Base-by-base conservation (phyloP, 2,329 filamentous ascomycete species). In the Didymella segeticola region DNA sequence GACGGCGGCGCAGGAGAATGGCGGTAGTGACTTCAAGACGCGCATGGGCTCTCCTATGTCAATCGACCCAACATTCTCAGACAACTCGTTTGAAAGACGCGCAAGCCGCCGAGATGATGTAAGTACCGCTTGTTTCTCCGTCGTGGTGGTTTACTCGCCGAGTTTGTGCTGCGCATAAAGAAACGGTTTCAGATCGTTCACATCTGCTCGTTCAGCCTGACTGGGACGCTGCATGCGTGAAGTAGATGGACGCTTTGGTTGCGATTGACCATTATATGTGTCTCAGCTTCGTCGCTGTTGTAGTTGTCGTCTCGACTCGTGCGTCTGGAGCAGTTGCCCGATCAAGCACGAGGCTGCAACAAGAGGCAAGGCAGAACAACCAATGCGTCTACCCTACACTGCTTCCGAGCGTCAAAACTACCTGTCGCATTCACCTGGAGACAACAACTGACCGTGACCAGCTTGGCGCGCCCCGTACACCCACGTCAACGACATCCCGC, bases 111-210 rank as follows among this genome's bases (percentile, higher is more conserved):
- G 56, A 57, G 57, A 64, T 57, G 67, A 68, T 56, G 71, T 73
- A 56, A 71, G 71, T 74, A 54, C 53, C 27, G 42, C 50, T 53
- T 61, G 56, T 62, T 63, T 71, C 55, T 47, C 43, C 47, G n/a
- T 39, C 47, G 33, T 51, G 33, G 41, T 36, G 45, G 29, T 62
- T 61, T 52, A 61, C 60, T 61, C 54, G 58, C 54, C 56, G 48
- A 60, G 42, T 23, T 52, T 23, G 12, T 54, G 34, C 30, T 53
- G 46, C 43, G 62, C 62, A 63, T 63, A 54, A 67, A 53, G 62
- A 70, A 69, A 65, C 63, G 29, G 67, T 63, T 66, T 69, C 62
- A 64, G 54, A 56, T 54, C 27, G 52, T 57, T 48, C 58, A 45
- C 53, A 49, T 36, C 53, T 39, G 26, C 48, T 29, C 42, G 39